A percentile compares a stretch with the other conserved stretches of the same genome.
Evolutionary conservation across 768 basidiomycete species (phyloP).

Genomic region (Boletus reticulatus): DNA sequence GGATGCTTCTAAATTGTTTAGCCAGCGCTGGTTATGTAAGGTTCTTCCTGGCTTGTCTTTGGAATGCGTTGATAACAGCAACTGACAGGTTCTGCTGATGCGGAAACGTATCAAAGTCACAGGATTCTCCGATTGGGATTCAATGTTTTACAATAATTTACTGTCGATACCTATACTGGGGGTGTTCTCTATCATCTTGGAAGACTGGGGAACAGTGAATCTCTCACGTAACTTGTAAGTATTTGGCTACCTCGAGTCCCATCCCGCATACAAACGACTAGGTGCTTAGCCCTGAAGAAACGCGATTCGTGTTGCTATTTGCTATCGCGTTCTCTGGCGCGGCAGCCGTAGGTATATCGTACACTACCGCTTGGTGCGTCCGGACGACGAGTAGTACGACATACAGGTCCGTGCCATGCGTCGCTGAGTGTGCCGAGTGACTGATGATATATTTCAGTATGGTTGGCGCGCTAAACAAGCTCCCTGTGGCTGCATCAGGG

Average conservation of each 20-base stretch:
- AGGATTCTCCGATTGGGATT: constrained; percentile 97
- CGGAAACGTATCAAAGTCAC: constrained; percentile 93
- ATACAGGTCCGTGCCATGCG: constrained; percentile 64
- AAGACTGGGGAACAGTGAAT: constrained; percentile 86
- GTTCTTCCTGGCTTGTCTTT: constrained; percentile 13
- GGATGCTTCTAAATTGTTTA: constrained; percentile 94
- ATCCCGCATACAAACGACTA: background rate
- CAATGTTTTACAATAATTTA: constrained; percentile 98
- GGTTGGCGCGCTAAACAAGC: constrained; percentile 96
- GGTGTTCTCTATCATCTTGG: constrained; percentile 77
- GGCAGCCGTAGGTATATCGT: constrained; percentile 96
- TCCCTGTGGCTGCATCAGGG: constrained; percentile 98
- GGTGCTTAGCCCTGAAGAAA: constrained; percentile 68
- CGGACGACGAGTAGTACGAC: constrained; percentile 96
- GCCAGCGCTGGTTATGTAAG: constrained; percentile 88
- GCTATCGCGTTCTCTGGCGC: constrained; percentile 97
- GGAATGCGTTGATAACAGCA: constrained; percentile 1
- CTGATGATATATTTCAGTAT: constrained; percentile 51
- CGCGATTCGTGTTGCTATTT: constrained; percentile 72
- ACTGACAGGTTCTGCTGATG: constrained; percentile 83
- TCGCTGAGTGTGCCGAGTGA: background rate
- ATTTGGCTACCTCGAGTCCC: background rate
- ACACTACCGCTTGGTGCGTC: constrained; percentile 98
- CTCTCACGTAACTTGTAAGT: constrained; percentile 86
- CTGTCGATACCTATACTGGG: constrained; percentile 89